Evolutionary conservation across 441 rosid genomes (phyloP), one percentile per base, ranked within the genome.

Genomic region (Erysimum pusillum): DNA sequence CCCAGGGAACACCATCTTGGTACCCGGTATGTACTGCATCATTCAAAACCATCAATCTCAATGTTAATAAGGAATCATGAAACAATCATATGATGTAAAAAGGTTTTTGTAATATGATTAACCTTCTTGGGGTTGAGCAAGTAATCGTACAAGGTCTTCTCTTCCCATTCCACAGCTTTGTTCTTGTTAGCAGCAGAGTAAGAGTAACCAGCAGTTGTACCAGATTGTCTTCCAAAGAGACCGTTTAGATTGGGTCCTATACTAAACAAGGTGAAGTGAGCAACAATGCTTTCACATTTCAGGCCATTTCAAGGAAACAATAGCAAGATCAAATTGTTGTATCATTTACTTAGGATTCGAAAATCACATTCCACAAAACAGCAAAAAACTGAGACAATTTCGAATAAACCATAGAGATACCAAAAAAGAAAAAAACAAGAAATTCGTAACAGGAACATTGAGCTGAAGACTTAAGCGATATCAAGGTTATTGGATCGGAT

Each of bases 241-340:
- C 97, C 97, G 59, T 88, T 87, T 83, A 92, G 69, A 71, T 92
- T 92, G 4, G 97, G 97, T 18, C 97, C 92, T 92, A 12, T 14
- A 20, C 11, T 22, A 51, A 7, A 13, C 71, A 34, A 34, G 6
- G 17, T 2, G 7, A 17, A 6, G 83, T 61, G 2, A 41, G 41
- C 9, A 56, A 74, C 42, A 22, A 46, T 18, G 10, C 14, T 18
- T 62, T 13, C 48, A 32, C 44, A 17, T 35, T 17, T 35, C 28
- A 5, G 0, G 28, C 42, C 17, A 36, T 2, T 35, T 11, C 17
- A 15, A 32, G 4, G 10, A 9, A 36, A 46, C 38, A 3, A 28
- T 28, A 28, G 31, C 31, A 28, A 3, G n/a, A 18, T 25, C 63
- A 63, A 28, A 28, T 53, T 15, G n/a, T 52, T 51, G 13, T 6